A percentile compares a stretch with the other conserved stretches of the same genome.
Conservation (phyloP, 768 basidiomycete genomes). For the Lactifluus pinguis region DNA sequence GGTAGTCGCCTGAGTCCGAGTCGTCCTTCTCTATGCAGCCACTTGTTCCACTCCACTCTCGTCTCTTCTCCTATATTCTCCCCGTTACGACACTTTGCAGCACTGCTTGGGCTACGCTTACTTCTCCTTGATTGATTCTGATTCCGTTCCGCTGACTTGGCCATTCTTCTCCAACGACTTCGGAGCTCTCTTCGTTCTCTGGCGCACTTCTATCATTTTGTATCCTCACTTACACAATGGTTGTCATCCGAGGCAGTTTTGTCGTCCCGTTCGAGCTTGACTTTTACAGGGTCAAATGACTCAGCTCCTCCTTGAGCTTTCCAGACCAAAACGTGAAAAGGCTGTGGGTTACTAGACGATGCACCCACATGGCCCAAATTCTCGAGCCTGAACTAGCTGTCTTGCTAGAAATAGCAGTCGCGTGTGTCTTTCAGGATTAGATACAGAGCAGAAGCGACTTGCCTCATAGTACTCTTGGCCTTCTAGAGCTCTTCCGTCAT, state of each 20-base stretch:
- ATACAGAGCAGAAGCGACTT: too few relatives aligned
- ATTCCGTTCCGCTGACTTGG: neutral
- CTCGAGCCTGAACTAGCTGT: constrained; percentile 20
- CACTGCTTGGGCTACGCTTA: too few relatives aligned
- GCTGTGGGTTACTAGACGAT: neutral
- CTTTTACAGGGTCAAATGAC: constrained; percentile 23
- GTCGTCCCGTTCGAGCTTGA: constrained; percentile 18
- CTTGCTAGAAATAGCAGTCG: neutral
- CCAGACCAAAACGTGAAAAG: too few relatives aligned
- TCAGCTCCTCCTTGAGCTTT: neutral
- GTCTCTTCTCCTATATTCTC: too few relatives aligned
- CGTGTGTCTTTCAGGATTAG: neutral
- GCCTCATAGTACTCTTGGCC: too few relatives aligned
- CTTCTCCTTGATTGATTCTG: neutral
- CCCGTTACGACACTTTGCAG: too few relatives aligned
- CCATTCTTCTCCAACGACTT: neutral
- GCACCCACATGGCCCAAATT: constrained; percentile 29
- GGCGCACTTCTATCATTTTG: neutral
- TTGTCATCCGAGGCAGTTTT: neutral
- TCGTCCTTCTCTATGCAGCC: too few relatives aligned
- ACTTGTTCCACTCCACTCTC: too few relatives aligned
- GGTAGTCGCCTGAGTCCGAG: too few relatives aligned
- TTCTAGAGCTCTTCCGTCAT: too few relatives aligned
- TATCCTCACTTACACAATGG: too few relatives aligned
- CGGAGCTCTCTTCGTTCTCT: neutral